These are phyloP conservation scores for Tricholoma sp. DNA, from an alignment of 768 basidiomycete genomes.

Conservation along the genomic window DNA sequence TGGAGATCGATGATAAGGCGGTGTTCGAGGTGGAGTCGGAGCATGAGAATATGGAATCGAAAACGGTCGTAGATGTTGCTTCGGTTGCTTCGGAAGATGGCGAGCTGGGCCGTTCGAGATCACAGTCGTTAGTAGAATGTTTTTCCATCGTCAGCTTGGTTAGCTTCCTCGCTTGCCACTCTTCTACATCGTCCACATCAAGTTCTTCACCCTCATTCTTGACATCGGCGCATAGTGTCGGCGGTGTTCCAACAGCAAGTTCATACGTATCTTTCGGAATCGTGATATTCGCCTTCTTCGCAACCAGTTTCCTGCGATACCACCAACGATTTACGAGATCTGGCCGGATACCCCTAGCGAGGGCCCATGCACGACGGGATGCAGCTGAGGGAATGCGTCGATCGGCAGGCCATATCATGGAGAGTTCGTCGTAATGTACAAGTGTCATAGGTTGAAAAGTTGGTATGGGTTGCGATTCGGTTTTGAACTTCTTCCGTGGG, in stretches of 20 bases:
- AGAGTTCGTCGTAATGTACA: slow-evolving; percentile 30
- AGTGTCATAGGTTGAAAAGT: slow-evolving; percentile 3
- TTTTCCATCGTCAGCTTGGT: background rate
- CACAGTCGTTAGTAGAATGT: background rate
- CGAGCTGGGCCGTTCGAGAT: background rate
- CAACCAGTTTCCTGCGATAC: slow-evolving; percentile 27
- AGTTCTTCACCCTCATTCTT: background rate
- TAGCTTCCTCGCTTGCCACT: background rate
- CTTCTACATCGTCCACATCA: background rate
- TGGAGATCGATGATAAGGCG: background rate
- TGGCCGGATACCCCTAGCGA: slow-evolving; percentile 32
- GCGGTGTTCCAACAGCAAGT: slow-evolving; percentile 31
- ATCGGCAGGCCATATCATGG: slow-evolving; percentile 31
- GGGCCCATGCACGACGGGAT: slow-evolving; percentile 35
- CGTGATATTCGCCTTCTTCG: slow-evolving; percentile 21
- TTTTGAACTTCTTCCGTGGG: background rate
- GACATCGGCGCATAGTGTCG: slow-evolving; percentile 13
- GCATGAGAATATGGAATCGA: background rate
- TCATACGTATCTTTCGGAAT: slow-evolving; percentile 32
- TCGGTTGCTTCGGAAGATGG: background rate
- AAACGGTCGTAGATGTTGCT: background rate
- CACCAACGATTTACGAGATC: slow-evolving; percentile 33
- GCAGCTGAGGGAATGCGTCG: slow-evolving; percentile 30
- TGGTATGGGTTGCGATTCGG: background rate
- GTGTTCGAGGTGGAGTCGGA: background rate